Conservation (phyloP, 179 eudicot species). For the Silene noctiflora region DNA sequence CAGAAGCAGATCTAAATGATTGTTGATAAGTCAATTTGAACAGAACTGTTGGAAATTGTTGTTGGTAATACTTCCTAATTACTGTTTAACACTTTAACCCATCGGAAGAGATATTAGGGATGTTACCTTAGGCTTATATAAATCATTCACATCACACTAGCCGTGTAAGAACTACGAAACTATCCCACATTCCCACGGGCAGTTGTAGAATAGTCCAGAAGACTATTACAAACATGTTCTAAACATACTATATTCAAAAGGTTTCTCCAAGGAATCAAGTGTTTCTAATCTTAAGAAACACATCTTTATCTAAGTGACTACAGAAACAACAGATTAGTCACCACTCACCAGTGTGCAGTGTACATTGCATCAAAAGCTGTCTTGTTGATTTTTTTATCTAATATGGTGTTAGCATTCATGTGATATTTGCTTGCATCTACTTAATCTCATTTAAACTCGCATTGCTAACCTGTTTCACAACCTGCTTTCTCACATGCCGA, state of each 20-base stretch:
- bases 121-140: not conserved
- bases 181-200: not conserved
- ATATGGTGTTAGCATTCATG: not conserved
- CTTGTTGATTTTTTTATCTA: no score
- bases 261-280: not conserved
- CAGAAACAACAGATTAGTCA: no score
- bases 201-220: not conserved
- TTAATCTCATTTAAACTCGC: not conserved
- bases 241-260: not conserved
- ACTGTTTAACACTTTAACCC: conserved; percentile 3
- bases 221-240: not conserved
- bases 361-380: no score
- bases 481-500: conserved; percentile 62
- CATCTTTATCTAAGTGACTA: not conserved
- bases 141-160: not conserved
- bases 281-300: not conserved
- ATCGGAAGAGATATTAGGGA: not conserved
- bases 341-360: no score
- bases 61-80: not conserved
- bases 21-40: not conserved
- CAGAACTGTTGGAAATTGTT: not conserved
- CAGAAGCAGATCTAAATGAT: not conserved
- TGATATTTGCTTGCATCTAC: not conserved
- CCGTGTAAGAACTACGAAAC: not conserved
- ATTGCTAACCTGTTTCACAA: conserved; percentile 57